Base-by-base conservation (phyloP, 1,284 basidiomycete genomes). In the Takashimella tepidaria region DNA sequence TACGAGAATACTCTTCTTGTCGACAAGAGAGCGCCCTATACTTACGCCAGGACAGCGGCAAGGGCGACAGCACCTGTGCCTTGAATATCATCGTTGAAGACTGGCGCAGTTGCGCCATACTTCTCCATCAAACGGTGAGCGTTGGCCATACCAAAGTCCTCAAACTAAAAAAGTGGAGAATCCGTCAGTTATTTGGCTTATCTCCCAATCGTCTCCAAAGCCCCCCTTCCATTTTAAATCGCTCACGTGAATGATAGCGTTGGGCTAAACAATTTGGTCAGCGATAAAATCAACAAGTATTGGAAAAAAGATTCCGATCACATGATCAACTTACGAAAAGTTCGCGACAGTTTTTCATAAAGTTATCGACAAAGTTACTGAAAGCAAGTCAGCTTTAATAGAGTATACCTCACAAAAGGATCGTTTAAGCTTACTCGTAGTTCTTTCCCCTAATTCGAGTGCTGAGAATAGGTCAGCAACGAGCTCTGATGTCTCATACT, bases 41-140 rank as follows among this genome's bases (percentile, higher is more conserved):
- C 69, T 64, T 50, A 73, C 70, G 74, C 69, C 40, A 77, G 60
- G 43, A 75, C 57, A 19, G 70, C 72, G 0, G 55, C 56, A 16
- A 61, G 80, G 0, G 88, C 86, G 13, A 92, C 88, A 0, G 88
- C 88, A 2, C 89, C 88, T 1, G 89, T 92, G 12, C 89, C 89
- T 76, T 91, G 88, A 44, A 75, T 74, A 60, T 75, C 87, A 61
- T 89, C 88, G 69, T 90, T 90, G 78, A 90, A 90, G 66, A 70
- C 69, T 8, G 70, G 69, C 41, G 72, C 70, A 51, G 73, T 56
- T 64, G 73, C 70, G 37, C 50, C 42, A 75, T 89, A 92, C 52
- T 80, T 79, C 53, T 85, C 78, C 42, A 92, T 80, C 8, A 91
- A 74, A 6, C 84, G 76, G 57, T 86, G 81, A 0, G 88, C 89